Conservation (phyloP, 768 basidiomycete genomes). For the Tremella yokohamensis region DNA sequence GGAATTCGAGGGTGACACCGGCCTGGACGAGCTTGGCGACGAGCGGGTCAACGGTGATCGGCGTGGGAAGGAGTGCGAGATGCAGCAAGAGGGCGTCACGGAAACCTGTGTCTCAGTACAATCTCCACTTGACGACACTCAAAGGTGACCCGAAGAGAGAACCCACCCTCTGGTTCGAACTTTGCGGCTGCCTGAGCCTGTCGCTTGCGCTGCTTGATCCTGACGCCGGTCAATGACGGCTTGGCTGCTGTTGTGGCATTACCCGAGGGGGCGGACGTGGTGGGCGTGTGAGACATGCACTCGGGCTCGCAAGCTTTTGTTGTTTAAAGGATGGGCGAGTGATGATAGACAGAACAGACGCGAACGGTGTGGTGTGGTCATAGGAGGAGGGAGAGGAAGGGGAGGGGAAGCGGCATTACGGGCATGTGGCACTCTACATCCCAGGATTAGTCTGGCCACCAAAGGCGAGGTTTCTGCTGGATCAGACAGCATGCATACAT, state of each 20-base stretch:
- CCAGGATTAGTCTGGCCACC: too few relatives aligned
- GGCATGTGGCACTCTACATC: too few relatives aligned
- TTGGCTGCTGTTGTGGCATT: slow-evolving; percentile 37
- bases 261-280: slow-evolving; percentile 34
- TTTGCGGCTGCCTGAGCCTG: slow-evolving; percentile 49
- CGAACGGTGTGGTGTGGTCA: neutral
- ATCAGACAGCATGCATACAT: too few relatives aligned
- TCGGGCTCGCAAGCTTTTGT: slow-evolving; percentile 9
- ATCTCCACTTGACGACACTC: neutral
- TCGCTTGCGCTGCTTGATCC: slow-evolving; percentile 51
- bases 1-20: slow-evolving; percentile 85
- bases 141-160: neutral
- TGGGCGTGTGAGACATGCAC: slow-evolving; percentile 49
- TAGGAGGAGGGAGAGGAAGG: neutral
- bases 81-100: slow-evolving; percentile 7
- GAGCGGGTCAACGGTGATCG: slow-evolving; percentile 39
- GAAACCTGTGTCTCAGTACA: neutral
- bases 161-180: slow-evolving; percentile 50
- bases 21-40: slow-evolving; percentile 69
- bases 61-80: slow-evolving; percentile 38
- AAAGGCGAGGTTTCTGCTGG: too few relatives aligned
- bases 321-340: slow-evolving; percentile 1
- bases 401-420: too few relatives aligned
- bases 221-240: slow-evolving; percentile 46
- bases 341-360: neutral